A percentile compares a stretch with the other conserved stretches of the same genome.
Conservation (phyloP, 106 monocot species). For the Phalaenopsis equestris region DNA sequence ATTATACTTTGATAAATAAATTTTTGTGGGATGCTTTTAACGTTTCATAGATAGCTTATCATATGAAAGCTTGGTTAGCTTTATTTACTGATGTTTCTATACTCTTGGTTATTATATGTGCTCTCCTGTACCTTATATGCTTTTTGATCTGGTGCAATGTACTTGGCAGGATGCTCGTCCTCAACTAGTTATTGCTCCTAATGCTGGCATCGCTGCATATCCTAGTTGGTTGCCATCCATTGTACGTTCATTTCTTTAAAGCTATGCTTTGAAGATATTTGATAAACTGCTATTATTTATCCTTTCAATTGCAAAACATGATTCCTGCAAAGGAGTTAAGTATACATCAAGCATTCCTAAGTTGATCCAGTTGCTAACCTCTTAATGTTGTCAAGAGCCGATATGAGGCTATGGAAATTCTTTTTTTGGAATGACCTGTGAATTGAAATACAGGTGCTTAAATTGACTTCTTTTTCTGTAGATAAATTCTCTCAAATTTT, state of each 20-base stretch:
- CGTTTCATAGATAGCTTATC: background rate
- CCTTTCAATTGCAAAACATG: background rate
- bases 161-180: slow-evolving; percentile 57
- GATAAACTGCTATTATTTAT: background rate
- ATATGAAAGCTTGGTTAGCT: background rate
- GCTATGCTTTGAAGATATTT: background rate
- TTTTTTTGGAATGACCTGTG: background rate
- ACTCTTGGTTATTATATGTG: background rate
- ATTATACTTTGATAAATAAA: too few relatives aligned
- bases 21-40: too few relatives aligned
- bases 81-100: background rate
- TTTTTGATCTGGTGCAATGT: background rate
- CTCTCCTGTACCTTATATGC: background rate
- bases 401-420: background rate
- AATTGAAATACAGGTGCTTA: background rate
- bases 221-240: slow-evolving; percentile 85
- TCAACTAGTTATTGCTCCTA: slow-evolving; percentile 70
- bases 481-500: background rate
- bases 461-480: background rate
- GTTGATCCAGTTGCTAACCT: background rate
- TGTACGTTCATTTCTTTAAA: slow-evolving; percentile 34
- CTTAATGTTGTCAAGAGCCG: background rate
- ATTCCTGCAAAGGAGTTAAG: background rate
- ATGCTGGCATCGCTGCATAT: slow-evolving; percentile 95
- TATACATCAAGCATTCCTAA: background rate